Conservation (phyloP, 441 rosid genomes). For the Aquilaria agallochum region DNA sequence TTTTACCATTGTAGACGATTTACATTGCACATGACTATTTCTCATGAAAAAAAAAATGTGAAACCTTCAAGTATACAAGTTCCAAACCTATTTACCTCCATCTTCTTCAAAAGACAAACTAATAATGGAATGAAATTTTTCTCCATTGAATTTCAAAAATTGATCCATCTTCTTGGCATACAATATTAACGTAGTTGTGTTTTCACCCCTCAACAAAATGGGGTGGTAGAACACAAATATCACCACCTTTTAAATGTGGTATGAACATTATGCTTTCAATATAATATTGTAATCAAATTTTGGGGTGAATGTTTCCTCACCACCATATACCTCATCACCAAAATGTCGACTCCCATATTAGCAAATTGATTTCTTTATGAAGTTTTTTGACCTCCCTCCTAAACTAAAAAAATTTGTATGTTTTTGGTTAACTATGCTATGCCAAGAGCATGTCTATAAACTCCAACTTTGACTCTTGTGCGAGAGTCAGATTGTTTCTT, state of each 20-base stretch:
- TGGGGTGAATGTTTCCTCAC: background rate
- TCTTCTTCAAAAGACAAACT: too few relatives aligned
- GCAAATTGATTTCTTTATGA: background rate
- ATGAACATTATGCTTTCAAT: background rate
- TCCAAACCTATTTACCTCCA: too few relatives aligned
- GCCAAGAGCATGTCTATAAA: background rate
- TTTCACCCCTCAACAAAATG: slow-evolving; percentile 1
- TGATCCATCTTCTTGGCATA: too few relatives aligned
- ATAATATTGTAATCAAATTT: background rate
- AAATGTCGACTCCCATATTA: background rate
- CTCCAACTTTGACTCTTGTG: background rate
- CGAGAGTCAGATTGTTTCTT: background rate
- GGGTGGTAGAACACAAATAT: background rate
- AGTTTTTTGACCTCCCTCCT: background rate
- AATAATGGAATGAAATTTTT: too few relatives aligned
- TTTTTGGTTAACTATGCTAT: slow-evolving; percentile 5
- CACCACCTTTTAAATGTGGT: background rate
- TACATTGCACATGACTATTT: too few relatives aligned
- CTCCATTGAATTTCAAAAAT: too few relatives aligned
- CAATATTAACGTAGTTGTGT: background rate
- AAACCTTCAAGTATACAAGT: too few relatives aligned
- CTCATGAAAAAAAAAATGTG: too few relatives aligned
- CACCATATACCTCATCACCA: background rate
- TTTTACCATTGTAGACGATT: too few relatives aligned
- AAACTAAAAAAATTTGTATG: background rate